Evolutionary conservation across 768 basidiomycete genomes (phyloP), one percentile per base, ranked within the genome.

Genomic region (Tulasnella sp.): DNA sequence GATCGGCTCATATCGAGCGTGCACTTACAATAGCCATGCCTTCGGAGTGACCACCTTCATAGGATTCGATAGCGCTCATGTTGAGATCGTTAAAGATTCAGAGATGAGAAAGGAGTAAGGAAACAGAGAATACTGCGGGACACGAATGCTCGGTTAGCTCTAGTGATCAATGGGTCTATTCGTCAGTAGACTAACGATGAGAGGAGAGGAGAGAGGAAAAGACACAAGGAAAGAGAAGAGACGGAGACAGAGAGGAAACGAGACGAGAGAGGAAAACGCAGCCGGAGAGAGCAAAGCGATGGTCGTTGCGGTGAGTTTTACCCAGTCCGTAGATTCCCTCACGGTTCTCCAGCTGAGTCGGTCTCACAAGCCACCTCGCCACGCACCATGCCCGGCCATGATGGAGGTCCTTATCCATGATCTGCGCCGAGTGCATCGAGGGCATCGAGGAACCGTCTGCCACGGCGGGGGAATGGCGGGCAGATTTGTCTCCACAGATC

Each of bases 191-290:
- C 75, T 77, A 78, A 44, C 42, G 73, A 72, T 42, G 78, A 67
- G 74, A 75, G 73, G 77, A 81, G 77, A 79, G 61, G 79, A 78
- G 78, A 69, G 74, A 77, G 81, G 81, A 80, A 77, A 35, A 77
- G 75, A 71, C 74, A 93, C 92, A 84, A 92, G 91, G 83, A 73
- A 73, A 78, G 77, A 76, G 77, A 83, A 81, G 83, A 82, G 82
- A 82, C 81, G 81, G 81, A 87, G 84, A 86, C 86, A 82, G 84
- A 86, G 87, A 86, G 86, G 86, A 89, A 67, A 78, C 74, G 73
- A 46, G 71, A 78, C 78, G 86, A 89, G 84, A 85, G 88, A 83
- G 86, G 86, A 87, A 82, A 84, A 83, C 37, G 55, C 48, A 74
- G 55, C 29, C n/a, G 69, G 32, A 35, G 70, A 77, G 29, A 73